Conservation (phyloP, 768 basidiomycete genomes). For the Lentinus brumalis region DNA sequence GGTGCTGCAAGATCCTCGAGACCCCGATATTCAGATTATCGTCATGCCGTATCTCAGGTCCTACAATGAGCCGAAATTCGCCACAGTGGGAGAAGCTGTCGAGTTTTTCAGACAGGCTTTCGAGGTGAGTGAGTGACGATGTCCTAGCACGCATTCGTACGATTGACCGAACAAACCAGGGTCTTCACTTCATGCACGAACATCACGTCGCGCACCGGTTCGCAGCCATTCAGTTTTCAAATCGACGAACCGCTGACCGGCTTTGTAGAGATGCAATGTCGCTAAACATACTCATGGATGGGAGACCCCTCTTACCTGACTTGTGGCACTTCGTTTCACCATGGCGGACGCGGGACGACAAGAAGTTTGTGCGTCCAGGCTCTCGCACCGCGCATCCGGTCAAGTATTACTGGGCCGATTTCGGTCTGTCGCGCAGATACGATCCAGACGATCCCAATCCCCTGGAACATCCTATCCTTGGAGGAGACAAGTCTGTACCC, state of each 20-base stretch:
- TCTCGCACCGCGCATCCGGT: conserved; percentile 27
- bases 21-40: conserved; percentile 3
- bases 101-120: background rate
- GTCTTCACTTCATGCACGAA: conserved; percentile 22
- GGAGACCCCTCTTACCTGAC: conserved; percentile 2
- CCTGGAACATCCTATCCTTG: conserved; percentile 19
- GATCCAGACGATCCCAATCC: conserved; percentile 27
- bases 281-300: conserved; percentile 16
- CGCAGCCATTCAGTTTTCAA: too few relatives aligned
- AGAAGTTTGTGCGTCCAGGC: conserved; percentile 4
- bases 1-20: conserved; percentile 1
- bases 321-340: conserved; percentile 24
- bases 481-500: conserved; percentile 24
- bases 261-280: background rate
- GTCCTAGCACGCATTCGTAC: too few relatives aligned
- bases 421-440: conserved; percentile 27
- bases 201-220: conserved; percentile 12
- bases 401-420: conserved; percentile 32
- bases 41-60: conserved; percentile 5
- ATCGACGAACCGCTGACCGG: too few relatives aligned
- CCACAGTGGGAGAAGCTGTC: background rate
- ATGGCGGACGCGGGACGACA: conserved; percentile 22
- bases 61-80: background rate
- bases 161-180: conserved; percentile 3
- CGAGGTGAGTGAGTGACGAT: background rate